Evolutionary conservation across 1,284 basidiomycete genomes (phyloP).

Genomic region (Heterobasidion occidentale): DNA sequence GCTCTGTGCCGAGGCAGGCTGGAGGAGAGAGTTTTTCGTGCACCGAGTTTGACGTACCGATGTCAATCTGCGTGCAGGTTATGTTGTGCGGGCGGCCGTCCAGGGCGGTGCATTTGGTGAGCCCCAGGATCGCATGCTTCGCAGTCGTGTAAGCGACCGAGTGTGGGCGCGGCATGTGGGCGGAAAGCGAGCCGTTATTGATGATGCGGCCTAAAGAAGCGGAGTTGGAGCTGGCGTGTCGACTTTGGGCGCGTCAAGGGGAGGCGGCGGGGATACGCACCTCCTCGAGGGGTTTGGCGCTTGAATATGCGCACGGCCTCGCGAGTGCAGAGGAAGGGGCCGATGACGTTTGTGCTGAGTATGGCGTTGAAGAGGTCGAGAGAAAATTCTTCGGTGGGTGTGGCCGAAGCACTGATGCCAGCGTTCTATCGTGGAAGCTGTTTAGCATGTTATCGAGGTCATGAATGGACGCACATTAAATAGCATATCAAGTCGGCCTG

Average conservation of each 20-base stretch:
- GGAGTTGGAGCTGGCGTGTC: not conserved
- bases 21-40: not conserved
- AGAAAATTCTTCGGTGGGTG: constrained; percentile 51
- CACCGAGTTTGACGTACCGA: not conserved
- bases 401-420: not conserved
- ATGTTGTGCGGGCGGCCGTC: constrained; percentile 72
- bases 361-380: constrained; percentile 56
- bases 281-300: constrained; percentile 62
- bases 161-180: constrained; percentile 64
- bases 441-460: not conserved
- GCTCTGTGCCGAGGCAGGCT: not conserved
- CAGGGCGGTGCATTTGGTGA: constrained; percentile 69
- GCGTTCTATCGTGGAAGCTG: not conserved
- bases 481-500: not conserved
- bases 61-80: constrained; percentile 1
- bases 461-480: not conserved
- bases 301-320: constrained; percentile 74
- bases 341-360: constrained; percentile 65
- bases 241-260: not conserved
- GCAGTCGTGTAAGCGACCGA: constrained; percentile 65
- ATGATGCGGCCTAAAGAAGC: constrained; percentile 55
- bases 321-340: constrained; percentile 70
- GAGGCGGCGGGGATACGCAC: constrained; percentile 21
- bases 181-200: constrained; percentile 79
- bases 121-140: constrained; percentile 72